A percentile compares a stretch with the other conserved stretches of the same genome.
Conservation (phyloP, 805 yeast species). For the Jamesozyma rosinii region DNA sequence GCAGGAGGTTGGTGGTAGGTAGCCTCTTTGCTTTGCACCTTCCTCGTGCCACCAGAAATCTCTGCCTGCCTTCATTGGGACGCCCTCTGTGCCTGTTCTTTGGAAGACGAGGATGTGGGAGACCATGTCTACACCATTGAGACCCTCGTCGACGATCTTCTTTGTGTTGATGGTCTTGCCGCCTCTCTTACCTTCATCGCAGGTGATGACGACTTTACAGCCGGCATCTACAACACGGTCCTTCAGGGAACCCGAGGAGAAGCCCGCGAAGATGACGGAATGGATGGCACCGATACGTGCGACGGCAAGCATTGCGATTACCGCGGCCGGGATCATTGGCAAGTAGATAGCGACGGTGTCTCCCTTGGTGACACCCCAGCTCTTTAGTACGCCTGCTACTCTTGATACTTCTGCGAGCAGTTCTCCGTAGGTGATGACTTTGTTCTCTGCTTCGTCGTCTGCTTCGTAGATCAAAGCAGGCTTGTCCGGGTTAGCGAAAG, state of each 20-base stretch:
- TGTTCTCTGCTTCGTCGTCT: constrained; percentile 72
- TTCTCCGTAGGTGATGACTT: constrained; percentile 75
- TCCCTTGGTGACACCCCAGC: constrained; percentile 86
- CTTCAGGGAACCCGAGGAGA: constrained; percentile 81
- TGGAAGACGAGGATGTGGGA: constrained; percentile 77
- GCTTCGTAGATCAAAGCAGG: constrained; percentile 86
- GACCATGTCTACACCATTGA: constrained; percentile 61
- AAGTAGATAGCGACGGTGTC: constrained; percentile 93
- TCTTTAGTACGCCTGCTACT: constrained; percentile 72
- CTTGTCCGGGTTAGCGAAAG: constrained; percentile 76
- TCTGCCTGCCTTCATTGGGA: constrained; percentile 68
- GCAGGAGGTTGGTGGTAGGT: constrained; percentile 80
- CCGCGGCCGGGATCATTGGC: constrained; percentile 97
- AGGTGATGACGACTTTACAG: constrained; percentile 79
- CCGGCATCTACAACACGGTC: constrained; percentile 88
- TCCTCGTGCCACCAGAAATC: constrained; percentile 97
- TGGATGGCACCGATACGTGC: constrained; percentile 92
- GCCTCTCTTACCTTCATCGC: constrained; percentile 93
- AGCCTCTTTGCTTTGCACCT: constrained; percentile 67
- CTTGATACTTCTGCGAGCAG: constrained; percentile 74
- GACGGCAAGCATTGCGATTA: constrained; percentile 88
- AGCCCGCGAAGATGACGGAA: constrained; percentile 94
- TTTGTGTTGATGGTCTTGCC: constrained; percentile 88
- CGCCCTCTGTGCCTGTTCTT: constrained; percentile 71
- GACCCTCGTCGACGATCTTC: constrained; percentile 90